Conservation (phyloP, 257 asterid genomes). For the Thymus quinquecostatus region DNA sequence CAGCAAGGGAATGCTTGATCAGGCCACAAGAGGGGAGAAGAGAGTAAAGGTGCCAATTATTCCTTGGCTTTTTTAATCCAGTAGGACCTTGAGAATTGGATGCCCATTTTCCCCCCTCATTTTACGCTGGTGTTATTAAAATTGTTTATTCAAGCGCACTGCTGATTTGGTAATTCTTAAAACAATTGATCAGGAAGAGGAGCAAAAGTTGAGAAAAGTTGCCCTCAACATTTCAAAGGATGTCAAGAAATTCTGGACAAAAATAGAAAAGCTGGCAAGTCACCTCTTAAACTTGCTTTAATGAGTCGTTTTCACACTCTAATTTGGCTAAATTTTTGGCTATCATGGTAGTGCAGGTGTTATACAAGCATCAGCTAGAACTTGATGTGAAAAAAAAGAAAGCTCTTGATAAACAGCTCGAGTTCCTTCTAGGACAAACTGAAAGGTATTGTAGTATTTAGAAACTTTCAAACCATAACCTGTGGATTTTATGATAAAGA, state of each 20-base stretch:
- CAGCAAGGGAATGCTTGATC: conserved; percentile 96
- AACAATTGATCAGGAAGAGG: conserved; percentile 76
- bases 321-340: conserved; percentile 30
- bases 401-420: conserved; percentile 93
- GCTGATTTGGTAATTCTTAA: conserved; percentile 32
- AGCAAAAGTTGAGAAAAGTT: conserved; percentile 80
- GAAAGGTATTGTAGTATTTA: conserved; percentile 63
- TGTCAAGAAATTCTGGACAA: conserved; percentile 94
- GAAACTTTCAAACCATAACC: conserved; percentile 23
- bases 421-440: conserved; percentile 98
- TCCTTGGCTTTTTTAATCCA: conserved; percentile 27
- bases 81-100: conserved; percentile 18
- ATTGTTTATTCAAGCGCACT: conserved; percentile 16
- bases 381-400: conserved; percentile 92
- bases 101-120: neutral
- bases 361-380: conserved; percentile 91
- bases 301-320: conserved; percentile 7
- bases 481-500: conserved; percentile 10
- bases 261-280: conserved; percentile 96
- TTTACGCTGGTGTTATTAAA: conserved; percentile 27
- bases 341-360: conserved; percentile 60
- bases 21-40: conserved; percentile 96
- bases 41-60: conserved; percentile 68
- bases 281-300: conserved; percentile 29
- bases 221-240: conserved; percentile 92